These are phyloP conservation scores for Zygnema cylindricum DNA, from an alignment of 139 green algal species.

Conservation along the genomic window DNA sequence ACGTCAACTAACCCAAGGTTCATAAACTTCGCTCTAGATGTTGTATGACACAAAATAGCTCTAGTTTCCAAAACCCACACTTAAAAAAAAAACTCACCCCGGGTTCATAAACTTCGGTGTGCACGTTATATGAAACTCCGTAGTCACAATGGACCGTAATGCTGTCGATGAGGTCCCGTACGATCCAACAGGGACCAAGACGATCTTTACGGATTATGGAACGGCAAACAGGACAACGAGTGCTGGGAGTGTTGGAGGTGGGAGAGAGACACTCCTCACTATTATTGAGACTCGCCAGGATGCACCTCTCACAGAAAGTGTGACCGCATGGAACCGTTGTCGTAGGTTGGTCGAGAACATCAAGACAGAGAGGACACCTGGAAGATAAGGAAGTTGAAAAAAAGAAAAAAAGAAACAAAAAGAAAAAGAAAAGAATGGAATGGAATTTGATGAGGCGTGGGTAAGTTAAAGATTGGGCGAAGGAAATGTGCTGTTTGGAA, in stretches of 20 bases:
- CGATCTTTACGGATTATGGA: conserved; percentile 6
- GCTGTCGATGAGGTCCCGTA: conserved; percentile 23
- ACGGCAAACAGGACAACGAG: conserved; percentile 11
- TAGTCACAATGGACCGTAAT: conserved; percentile 1
- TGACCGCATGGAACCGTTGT: conserved; percentile 17
- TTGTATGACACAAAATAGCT: too few species aligned
- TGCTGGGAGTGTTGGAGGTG: not conserved
- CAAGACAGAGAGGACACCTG: conserved; percentile 21
- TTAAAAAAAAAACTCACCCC: conserved; percentile 15
- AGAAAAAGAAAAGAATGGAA: not conserved
- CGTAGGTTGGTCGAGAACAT: conserved; percentile 5
- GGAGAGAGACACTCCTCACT: not conserved
- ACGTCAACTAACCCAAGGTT: too few species aligned
- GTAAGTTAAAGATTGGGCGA: not conserved
- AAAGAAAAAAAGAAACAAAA: not conserved
- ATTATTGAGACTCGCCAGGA: not conserved
- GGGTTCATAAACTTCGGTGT: not conserved
- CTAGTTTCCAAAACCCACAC: not conserved
- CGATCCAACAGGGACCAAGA: conserved; percentile 11
- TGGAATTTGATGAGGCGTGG: too few species aligned
- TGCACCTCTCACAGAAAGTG: conserved; percentile 22
- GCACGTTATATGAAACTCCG: not conserved
- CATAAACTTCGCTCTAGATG: too few species aligned
- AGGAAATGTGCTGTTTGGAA: too few species aligned
- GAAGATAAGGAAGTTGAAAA: not conserved